phyloP scores from a whole-genome alignment of 2,329 filamentous ascomycete species.

The Drechslerella coelobrocha region DNA sequence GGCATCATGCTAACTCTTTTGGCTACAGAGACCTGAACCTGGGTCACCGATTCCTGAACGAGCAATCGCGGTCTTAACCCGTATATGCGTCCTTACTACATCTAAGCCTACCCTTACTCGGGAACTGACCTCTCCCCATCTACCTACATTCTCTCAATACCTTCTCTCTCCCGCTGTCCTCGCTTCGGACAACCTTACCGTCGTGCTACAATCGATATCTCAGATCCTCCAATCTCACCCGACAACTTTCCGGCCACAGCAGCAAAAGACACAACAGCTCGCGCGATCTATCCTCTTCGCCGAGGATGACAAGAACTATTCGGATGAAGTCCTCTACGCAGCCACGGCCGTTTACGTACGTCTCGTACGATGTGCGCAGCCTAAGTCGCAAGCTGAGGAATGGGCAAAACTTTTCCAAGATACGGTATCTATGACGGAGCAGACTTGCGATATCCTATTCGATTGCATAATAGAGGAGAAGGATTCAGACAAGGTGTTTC shows the following conservation, averaged over 20 bases:
- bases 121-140: conserved; percentile 54
- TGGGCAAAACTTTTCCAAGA: conserved; percentile 44
- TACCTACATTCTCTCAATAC: conserved; percentile 51
- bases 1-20: background rate
- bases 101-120: conserved; percentile 52
- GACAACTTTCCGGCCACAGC: conserved; percentile 54
- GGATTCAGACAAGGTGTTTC: conserved; percentile 15
- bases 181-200: conserved; percentile 17
- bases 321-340: conserved; percentile 5
- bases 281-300: conserved; percentile 32
- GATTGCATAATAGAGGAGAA: conserved; percentile 36
- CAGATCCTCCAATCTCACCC: conserved; percentile 53
- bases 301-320: conserved; percentile 26
- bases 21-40: conserved; percentile 52
- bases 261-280: conserved; percentile 35
- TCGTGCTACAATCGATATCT: conserved; percentile 50
- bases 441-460: conserved; percentile 41
- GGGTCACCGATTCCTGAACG: conserved; percentile 39
- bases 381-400: conserved; percentile 32
- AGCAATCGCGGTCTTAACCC: conserved; percentile 51
- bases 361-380: conserved; percentile 26
- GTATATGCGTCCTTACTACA: conserved; percentile 52
- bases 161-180: conserved; percentile 22
- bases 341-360: conserved; percentile 23
- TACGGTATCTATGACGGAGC: conserved; percentile 15